Evolutionary conservation across 805 yeast genomes (phyloP).

Genomic region (Yarrowia keelungensis): DNA sequence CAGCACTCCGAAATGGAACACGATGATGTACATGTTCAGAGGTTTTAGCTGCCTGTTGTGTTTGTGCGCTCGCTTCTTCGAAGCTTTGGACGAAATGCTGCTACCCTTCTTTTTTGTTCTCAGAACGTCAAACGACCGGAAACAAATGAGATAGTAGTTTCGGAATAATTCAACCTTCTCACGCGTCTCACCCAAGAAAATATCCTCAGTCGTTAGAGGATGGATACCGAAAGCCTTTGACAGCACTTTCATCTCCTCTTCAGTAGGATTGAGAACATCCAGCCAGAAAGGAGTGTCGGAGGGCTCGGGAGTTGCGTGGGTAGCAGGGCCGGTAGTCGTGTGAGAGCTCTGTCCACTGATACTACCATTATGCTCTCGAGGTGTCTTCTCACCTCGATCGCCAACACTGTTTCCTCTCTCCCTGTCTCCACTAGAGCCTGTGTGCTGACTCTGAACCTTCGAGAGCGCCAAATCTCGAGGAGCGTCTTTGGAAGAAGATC

Average conservation of each 20-base stretch:
- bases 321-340: neutral
- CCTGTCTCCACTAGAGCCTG: constrained; percentile 20
- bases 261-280: constrained; percentile 90
- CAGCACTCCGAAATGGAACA: constrained; percentile 86
- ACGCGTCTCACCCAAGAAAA: constrained; percentile 88
- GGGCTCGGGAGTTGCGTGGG: constrained; percentile 27
- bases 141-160: constrained; percentile 90
- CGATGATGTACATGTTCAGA: constrained; percentile 89
- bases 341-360: constrained; percentile 24
- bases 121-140: constrained; percentile 78
- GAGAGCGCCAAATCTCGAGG: constrained; percentile 11
- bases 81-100: constrained; percentile 55
- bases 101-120: constrained; percentile 5
- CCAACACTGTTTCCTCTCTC: constrained; percentile 27
- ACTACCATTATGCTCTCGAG: constrained; percentile 18
- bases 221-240: constrained; percentile 93
- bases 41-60: constrained; percentile 68
- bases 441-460: constrained; percentile 19
- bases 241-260: constrained; percentile 92
- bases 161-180: constrained; percentile 94
- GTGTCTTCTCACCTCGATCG: constrained; percentile 1
- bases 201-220: constrained; percentile 96
- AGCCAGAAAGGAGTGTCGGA: constrained; percentile 81
- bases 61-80: constrained; percentile 70
- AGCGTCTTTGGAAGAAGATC: constrained; percentile 19